These are phyloP conservation scores for Cyclotella sp. DNA, from an alignment of 108 stramenopile genomes.

Conservation along the genomic window DNA sequence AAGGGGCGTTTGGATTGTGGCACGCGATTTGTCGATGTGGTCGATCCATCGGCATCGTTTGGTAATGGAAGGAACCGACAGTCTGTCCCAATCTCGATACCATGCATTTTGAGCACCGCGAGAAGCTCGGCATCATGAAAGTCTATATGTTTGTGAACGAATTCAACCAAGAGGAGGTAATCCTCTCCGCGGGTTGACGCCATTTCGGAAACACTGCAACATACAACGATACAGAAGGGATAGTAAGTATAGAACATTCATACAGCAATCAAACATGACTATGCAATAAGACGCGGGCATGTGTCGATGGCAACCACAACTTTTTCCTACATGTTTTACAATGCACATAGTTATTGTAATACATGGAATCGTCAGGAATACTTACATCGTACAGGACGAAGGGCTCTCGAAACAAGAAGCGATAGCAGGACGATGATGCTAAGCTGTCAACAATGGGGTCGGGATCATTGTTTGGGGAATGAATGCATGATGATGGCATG, in stretches of 20 bases:
- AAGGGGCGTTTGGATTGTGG: constrained; percentile 42
- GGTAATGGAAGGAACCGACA: constrained; percentile 48
- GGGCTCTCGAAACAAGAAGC: too few relatives aligned
- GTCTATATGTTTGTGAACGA: constrained; percentile 76
- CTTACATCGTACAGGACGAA: too few relatives aligned
- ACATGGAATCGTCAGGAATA: too few relatives aligned
- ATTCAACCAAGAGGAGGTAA: constrained; percentile 78
- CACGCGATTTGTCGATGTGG: constrained; percentile 24
- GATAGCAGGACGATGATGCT: too few relatives aligned
- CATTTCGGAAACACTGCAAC: background rate
- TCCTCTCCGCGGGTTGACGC: constrained; percentile 19
- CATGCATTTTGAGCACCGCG: constrained; percentile 72
- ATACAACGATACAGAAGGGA: background rate
- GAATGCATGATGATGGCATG: too few relatives aligned
- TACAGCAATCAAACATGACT: background rate
- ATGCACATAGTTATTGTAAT: too few relatives aligned
- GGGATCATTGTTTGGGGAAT: too few relatives aligned
- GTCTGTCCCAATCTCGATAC: constrained; percentile 59
- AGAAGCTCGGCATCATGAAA: constrained; percentile 81
- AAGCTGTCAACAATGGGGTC: too few relatives aligned
- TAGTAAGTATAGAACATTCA: background rate
- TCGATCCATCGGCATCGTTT: constrained; percentile 10
- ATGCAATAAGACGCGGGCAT: too few relatives aligned
- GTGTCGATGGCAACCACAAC: too few relatives aligned
- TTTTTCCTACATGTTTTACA: too few relatives aligned